These are phyloP conservation scores for Syzygium grande DNA, from an alignment of 345 rosid species.

Conservation along the genomic window DNA sequence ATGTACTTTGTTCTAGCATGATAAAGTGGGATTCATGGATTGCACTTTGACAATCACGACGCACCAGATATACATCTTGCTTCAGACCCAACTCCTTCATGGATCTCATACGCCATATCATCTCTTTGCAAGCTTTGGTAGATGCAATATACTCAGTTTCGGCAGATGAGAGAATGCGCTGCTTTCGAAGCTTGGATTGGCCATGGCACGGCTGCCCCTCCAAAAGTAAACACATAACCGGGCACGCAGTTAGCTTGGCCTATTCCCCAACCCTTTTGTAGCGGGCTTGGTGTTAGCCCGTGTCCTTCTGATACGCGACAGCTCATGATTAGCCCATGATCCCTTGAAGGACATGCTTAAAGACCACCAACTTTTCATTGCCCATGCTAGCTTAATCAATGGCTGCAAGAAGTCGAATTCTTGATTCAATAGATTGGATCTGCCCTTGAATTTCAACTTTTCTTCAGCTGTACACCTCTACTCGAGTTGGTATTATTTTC, in stretches of 20 bases:
- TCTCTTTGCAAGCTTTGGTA: not conserved
- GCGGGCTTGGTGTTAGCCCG: not conserved
- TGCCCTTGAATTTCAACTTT: not conserved
- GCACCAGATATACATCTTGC: not conserved
- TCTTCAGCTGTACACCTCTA: not conserved
- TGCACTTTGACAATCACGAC: not conserved
- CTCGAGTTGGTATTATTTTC: not conserved
- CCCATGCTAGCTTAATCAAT: not conserved
- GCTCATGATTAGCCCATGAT: not conserved
- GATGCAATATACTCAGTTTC: fast-evolving
- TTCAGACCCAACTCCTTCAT: not conserved
- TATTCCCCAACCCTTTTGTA: not conserved
- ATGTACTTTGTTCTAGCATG: not conserved
- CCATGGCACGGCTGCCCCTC: not conserved
- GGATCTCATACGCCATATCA: not conserved
- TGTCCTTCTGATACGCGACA: fast-evolving
- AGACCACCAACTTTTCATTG: no score
- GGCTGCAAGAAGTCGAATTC: not conserved
- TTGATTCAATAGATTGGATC: not conserved
- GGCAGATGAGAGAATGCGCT: not conserved
- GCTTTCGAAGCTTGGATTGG: not conserved
- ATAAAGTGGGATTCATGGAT: not conserved
- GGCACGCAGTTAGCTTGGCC: not conserved
- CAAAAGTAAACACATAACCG: not conserved
- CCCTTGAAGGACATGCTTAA: no score